These are phyloP conservation scores for Claviceps capensis DNA, from an alignment of 2,329 filamentous ascomycete genomes.

Conservation along the genomic window DNA sequence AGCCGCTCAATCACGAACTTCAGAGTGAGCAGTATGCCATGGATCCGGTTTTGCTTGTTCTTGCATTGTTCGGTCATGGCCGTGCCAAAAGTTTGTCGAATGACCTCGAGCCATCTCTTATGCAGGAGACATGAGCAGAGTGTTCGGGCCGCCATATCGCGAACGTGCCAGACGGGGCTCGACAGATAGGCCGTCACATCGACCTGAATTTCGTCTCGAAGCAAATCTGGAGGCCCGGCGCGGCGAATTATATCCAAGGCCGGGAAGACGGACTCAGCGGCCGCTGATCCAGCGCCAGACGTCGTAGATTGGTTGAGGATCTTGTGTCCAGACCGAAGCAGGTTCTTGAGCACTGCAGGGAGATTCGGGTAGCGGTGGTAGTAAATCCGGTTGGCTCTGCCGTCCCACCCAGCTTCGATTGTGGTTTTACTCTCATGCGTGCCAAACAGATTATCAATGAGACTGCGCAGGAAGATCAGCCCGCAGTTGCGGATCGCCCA, in stretches of 20 bases:
- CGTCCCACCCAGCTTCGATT: slow-evolving; percentile 50
- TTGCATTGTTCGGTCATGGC: slow-evolving; percentile 13
- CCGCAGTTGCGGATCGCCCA: slow-evolving; percentile 96
- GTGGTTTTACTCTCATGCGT: slow-evolving; percentile 55
- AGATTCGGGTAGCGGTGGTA: slow-evolving; percentile 57
- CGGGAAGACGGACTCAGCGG: slow-evolving; percentile 59
- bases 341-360: slow-evolving; percentile 45
- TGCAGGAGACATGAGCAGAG: slow-evolving; percentile 48
- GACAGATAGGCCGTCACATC: slow-evolving; percentile 49
- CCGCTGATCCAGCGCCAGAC: slow-evolving; percentile 19
- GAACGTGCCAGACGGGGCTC: slow-evolving; percentile 65
- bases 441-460: slow-evolving; percentile 68
- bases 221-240: slow-evolving; percentile 47
- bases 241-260: slow-evolving; percentile 70
- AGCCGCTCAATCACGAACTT: slow-evolving; percentile 44
- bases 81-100: slow-evolving; percentile 24
- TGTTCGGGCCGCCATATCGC: slow-evolving; percentile 67
- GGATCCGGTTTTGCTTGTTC: slow-evolving; percentile 36
- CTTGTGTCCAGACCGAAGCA: slow-evolving; percentile 41
- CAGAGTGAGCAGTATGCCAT: slow-evolving; percentile 43
- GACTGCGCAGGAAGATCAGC: slow-evolving; percentile 71
- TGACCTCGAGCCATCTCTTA: slow-evolving; percentile 30
- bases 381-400: slow-evolving; percentile 49
- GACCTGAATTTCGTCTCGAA: slow-evolving; percentile 39
- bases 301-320: slow-evolving; percentile 25